Percentiles rank a stretch among this genome's conserved stretches.
These are phyloP conservation scores for Cymodocea nodosa DNA, from an alignment of 116 monocot species.

Conservation along the genomic window DNA sequence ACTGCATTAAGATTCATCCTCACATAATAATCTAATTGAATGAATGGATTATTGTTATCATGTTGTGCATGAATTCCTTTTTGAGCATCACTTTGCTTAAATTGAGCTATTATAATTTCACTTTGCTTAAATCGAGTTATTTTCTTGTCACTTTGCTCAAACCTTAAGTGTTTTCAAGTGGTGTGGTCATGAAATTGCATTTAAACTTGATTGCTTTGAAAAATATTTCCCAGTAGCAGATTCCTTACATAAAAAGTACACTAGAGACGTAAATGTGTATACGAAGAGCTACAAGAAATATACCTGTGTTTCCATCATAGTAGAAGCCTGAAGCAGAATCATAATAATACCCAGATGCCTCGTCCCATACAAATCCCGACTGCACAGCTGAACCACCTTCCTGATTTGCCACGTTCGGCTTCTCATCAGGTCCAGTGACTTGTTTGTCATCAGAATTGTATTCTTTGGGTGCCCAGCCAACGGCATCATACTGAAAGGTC, in stretches of 20 bases:
- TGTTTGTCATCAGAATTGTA: slow-evolving; percentile 82
- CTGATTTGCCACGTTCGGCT: slow-evolving; percentile 22
- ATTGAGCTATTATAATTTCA: too few species aligned
- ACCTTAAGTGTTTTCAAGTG: too few species aligned
- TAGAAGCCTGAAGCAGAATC: slow-evolving; percentile 97
- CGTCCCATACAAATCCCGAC: slow-evolving; percentile 98
- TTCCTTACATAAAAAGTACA: background rate
- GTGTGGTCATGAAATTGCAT: too few species aligned
- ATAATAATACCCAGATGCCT: slow-evolving; percentile 96
- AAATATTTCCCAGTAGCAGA: too few species aligned
- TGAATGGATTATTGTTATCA: too few species aligned
- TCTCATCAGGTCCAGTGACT: slow-evolving; percentile 23
- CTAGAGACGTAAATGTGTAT: background rate
- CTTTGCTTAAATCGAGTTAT: too few species aligned
- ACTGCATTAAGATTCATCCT: too few species aligned
- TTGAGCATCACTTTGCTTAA: too few species aligned
- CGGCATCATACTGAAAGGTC: slow-evolving; percentile 72
- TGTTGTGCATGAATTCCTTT: too few species aligned
- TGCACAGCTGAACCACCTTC: slow-evolving; percentile 44
- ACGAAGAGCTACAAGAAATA: background rate
- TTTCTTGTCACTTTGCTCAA: too few species aligned
- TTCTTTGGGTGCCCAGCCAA: slow-evolving; percentile 96
- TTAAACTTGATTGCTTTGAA: too few species aligned
- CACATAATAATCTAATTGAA: too few species aligned
- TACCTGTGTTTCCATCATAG: slow-evolving; percentile 96